phyloP scores from a whole-genome alignment of 805 yeast genomes.

The Myxozyma udenii region DNA sequence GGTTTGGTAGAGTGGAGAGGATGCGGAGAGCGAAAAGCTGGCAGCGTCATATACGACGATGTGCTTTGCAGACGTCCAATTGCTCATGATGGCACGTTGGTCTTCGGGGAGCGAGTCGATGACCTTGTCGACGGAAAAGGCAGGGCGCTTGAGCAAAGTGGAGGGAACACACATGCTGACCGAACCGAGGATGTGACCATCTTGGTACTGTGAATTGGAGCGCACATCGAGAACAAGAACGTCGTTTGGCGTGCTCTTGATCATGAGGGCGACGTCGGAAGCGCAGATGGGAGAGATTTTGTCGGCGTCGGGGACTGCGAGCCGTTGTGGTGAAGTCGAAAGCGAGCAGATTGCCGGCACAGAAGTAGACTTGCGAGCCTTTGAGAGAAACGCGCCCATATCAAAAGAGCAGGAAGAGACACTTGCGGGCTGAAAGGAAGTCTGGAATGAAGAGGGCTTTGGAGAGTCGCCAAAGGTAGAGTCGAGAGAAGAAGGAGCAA shows the following conservation, averaged over 20 bases:
- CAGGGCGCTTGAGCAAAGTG: constrained; percentile 74
- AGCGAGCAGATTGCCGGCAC: constrained; percentile 2
- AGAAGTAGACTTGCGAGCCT: not conserved
- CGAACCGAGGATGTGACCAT: constrained; percentile 56
- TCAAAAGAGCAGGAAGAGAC: not conserved
- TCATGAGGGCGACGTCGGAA: constrained; percentile 8
- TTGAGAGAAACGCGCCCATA: not conserved
- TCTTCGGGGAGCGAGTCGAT: constrained; percentile 40
- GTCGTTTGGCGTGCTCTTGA: constrained; percentile 20
- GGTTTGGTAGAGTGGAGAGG: constrained; percentile 20
- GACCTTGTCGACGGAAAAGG: constrained; percentile 53
- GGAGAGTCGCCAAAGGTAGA: too few relatives aligned
- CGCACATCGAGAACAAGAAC: constrained; percentile 70
- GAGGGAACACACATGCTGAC: constrained; percentile 83
- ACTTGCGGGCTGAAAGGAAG: too few relatives aligned
- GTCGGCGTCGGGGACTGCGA: constrained; percentile 3
- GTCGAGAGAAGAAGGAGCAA: not conserved
- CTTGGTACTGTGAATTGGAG: constrained; percentile 71
- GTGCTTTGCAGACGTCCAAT: constrained; percentile 26
- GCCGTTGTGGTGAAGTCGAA: not conserved
- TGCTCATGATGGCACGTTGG: constrained; percentile 33
- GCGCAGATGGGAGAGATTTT: constrained; percentile 15
- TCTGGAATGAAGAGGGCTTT: too few relatives aligned
- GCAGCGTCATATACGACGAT: constrained; percentile 54
- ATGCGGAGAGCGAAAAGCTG: constrained; percentile 25